Evolutionary conservation across 1,284 basidiomycete species (phyloP).

Genomic region (Coniophora puteana): DNA sequence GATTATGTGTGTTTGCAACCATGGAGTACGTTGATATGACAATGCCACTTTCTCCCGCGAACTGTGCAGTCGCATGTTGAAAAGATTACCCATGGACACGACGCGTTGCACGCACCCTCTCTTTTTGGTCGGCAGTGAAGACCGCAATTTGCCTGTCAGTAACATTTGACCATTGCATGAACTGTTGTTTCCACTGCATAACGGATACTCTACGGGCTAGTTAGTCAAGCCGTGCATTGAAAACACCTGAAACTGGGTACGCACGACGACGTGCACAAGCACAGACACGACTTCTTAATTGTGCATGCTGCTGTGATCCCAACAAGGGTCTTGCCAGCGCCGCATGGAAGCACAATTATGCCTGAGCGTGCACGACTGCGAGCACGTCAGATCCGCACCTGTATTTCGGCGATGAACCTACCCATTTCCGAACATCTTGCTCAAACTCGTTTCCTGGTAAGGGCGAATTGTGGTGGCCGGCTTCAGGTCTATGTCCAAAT

Average conservation of each 20-base stretch:
- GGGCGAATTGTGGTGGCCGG: slow-evolving; percentile 94
- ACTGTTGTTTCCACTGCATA: slow-evolving; percentile 97
- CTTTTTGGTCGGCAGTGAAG: slow-evolving; percentile 95
- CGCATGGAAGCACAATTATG: slow-evolving; percentile 98
- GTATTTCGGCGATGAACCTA: slow-evolving; percentile 29
- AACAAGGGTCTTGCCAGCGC: slow-evolving; percentile 97
- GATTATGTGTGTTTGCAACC: slow-evolving; percentile 95
- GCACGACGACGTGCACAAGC: slow-evolving; percentile 94
- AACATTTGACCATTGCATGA: slow-evolving; percentile 96
- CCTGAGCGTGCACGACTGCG: slow-evolving; percentile 90
- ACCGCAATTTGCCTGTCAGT: slow-evolving; percentile 93
- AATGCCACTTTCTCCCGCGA: slow-evolving; percentile 91
- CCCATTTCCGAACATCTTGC: slow-evolving; percentile 99
- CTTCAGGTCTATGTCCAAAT: slow-evolving; percentile 95
- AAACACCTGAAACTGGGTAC: slow-evolving; percentile 26
- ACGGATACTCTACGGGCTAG: slow-evolving; percentile 75
- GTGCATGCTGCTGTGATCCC: slow-evolving; percentile 99
- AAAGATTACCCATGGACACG: too few species aligned
- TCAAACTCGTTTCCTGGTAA: slow-evolving; percentile 95
- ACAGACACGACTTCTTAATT: slow-evolving; percentile 98
- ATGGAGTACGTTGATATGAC: slow-evolving; percentile 98
- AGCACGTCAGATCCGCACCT: slow-evolving; percentile 7
- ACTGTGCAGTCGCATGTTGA: slow-evolving; percentile 43
- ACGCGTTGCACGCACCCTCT: slow-evolving; percentile 61
- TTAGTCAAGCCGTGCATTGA: slow-evolving; percentile 9